Evolutionary conservation across 208 protist species (phyloP).

Genomic region (Vickermania spadyakhi): DNA sequence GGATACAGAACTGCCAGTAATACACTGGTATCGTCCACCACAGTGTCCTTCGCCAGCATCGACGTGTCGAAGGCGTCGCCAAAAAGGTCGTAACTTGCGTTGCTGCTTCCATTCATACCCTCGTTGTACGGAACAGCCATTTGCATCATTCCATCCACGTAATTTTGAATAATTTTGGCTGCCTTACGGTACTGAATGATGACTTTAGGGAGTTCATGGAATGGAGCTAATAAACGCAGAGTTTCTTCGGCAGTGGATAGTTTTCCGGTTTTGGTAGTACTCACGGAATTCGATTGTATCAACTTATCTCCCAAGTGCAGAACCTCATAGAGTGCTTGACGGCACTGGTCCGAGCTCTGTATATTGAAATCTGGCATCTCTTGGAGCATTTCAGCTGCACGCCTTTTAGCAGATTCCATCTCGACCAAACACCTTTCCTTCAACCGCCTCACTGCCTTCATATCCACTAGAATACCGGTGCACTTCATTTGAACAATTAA

Average conservation of each 20-base stretch:
- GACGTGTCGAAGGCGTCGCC: not conserved
- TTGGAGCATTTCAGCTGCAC: constrained; percentile 32
- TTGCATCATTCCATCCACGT: constrained; percentile 80
- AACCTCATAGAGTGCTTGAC: constrained; percentile 73
- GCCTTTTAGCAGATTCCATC: constrained; percentile 30
- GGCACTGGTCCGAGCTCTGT: constrained; percentile 77
- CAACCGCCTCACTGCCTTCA: constrained; percentile 52
- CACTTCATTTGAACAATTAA: constrained; percentile 67
- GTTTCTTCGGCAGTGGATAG: constrained; percentile 87
- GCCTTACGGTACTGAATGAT: constrained; percentile 74
- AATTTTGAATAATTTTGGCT: constrained; percentile 84
- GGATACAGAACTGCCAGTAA: constrained; percentile 41
- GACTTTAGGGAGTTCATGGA: constrained; percentile 68
- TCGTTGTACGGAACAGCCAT: constrained; percentile 35
- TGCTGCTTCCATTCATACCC: not conserved
- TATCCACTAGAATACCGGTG: constrained; percentile 54
- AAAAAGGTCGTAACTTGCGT: not conserved
- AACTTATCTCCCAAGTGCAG: constrained; percentile 65
- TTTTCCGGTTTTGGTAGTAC: constrained; percentile 72
- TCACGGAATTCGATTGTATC: constrained; percentile 12
- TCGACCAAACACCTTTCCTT: constrained; percentile 27
- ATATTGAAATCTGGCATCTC: constrained; percentile 71
- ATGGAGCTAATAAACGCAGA: constrained; percentile 41
- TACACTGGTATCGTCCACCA: not conserved
- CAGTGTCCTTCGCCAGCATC: not conserved